phyloP scores from a whole-genome alignment of 768 basidiomycete genomes.

The Agrocybe chaxingu region DNA sequence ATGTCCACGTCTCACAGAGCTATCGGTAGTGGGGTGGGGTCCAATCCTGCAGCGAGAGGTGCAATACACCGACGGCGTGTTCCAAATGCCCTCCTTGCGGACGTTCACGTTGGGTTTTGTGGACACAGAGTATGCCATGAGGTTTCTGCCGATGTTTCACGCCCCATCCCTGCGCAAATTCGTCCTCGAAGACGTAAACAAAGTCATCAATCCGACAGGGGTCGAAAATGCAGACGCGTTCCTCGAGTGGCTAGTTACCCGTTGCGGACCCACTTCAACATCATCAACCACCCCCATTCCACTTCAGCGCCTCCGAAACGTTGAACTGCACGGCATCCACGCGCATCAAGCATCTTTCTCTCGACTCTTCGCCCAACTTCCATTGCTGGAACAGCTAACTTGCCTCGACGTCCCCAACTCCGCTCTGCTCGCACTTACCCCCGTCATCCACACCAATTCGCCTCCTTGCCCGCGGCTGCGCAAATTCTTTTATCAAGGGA shows the following conservation, averaged over 20 bases:
- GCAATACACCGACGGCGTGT: conserved; percentile 1
- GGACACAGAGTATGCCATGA: conserved; percentile 19
- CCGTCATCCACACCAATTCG: background rate
- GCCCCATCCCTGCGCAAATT: conserved; percentile 36
- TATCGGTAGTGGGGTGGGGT: conserved; percentile 55
- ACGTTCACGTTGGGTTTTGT: conserved; percentile 36
- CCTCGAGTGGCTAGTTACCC: conserved; percentile 28
- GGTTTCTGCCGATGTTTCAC: conserved; percentile 21
- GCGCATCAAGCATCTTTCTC: conserved; percentile 16
- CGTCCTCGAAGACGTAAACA: conserved; percentile 44
- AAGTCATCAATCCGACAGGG: conserved; percentile 29
- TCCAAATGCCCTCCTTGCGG: conserved; percentile 33
- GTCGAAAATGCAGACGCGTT: conserved; percentile 33
- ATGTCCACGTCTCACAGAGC: conserved; percentile 37
- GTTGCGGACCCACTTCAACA: background rate
- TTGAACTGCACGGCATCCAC: conserved; percentile 29
- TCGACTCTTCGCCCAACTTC: conserved; percentile 24
- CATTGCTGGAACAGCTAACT: conserved; percentile 20
- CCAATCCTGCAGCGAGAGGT: conserved; percentile 27
- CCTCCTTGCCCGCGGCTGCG: conserved; percentile 18
- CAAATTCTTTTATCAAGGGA: conserved; percentile 25
- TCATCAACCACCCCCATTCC: conserved; percentile 16
- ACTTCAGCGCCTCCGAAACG: conserved; percentile 19
- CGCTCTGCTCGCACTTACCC: conserved; percentile 18
- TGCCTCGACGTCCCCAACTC: conserved; percentile 19